These are phyloP conservation scores for Curvularia hawaiiensis DNA, from an alignment of 2,329 filamentous ascomycete species.

Conservation along the genomic window DNA sequence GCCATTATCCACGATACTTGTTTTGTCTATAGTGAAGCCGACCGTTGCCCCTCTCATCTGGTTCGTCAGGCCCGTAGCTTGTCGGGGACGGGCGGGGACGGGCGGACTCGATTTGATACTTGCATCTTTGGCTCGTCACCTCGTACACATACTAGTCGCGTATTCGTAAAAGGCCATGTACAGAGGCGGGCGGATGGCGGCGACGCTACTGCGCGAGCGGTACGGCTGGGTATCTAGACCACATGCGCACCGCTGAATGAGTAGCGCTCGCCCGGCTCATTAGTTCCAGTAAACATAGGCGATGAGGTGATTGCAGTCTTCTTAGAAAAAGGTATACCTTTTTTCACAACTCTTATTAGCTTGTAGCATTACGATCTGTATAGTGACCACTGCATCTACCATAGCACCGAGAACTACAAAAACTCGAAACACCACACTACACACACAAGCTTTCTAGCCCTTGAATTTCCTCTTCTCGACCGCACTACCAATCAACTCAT, in stretches of 20 bases:
- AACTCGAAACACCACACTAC: neutral
- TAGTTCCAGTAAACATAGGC: neutral
- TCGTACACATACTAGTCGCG: too few relatives aligned
- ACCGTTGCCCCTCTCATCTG: neutral
- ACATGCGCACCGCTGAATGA: constrained; percentile 11
- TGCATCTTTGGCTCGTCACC: neutral
- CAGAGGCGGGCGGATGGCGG: constrained; percentile 12
- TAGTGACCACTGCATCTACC: neutral
- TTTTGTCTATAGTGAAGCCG: neutral
- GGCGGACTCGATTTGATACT: constrained; percentile 4
- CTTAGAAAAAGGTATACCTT: neutral
- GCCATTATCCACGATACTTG: neutral
- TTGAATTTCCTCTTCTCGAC: constrained; percentile 66
- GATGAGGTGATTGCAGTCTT: neutral
- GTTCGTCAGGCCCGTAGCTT: neutral
- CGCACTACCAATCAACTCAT: constrained; percentile 84
- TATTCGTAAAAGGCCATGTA: neutral
- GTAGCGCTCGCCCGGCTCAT: neutral
- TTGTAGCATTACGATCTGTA: neutral
- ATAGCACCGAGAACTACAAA: neutral
- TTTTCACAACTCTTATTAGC: neutral
- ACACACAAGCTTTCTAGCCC: constrained; percentile 1
- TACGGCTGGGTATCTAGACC: constrained; percentile 15
- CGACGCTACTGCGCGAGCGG: constrained; percentile 30
- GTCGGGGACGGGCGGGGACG: constrained; percentile 1